Percentiles rank a stretch among this genome's conserved stretches.
phyloP scores from a whole-genome alignment of 1,139 yeast genomes.

The Yamadazyma membranifaciens region DNA sequence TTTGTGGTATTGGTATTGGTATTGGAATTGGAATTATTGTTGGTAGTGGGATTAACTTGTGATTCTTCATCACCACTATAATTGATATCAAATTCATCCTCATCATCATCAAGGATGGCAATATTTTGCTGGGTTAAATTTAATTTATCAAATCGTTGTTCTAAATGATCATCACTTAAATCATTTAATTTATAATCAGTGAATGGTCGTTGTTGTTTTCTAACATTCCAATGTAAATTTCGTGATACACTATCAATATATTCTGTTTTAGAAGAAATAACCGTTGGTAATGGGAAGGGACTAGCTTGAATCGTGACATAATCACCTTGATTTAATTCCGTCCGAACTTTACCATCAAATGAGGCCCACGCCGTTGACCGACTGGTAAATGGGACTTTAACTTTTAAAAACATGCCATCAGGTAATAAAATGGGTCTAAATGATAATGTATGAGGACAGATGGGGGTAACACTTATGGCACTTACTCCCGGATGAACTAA shows the following conservation, averaged over 20 bases:
- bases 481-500: constrained; percentile 87
- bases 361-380: constrained; percentile 88
- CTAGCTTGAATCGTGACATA: constrained; percentile 77
- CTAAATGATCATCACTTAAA: constrained; percentile 15
- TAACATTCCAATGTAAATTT: constrained; percentile 81
- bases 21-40: not conserved
- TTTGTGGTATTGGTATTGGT: not conserved
- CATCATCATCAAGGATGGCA: constrained; percentile 13
- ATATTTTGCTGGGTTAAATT: constrained; percentile 9
- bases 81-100: constrained; percentile 29
- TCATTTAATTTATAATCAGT: constrained; percentile 17
- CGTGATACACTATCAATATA: constrained; percentile 82
- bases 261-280: constrained; percentile 69
- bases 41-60: not conserved
- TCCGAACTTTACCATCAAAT: constrained; percentile 79
- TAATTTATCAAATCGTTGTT: constrained; percentile 17
- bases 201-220: constrained; percentile 81
- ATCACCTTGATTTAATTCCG: constrained; percentile 69
- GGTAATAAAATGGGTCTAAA: constrained; percentile 86
- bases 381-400: constrained; percentile 67
- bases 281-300: constrained; percentile 85
- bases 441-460: constrained; percentile 88
- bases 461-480: constrained; percentile 86
- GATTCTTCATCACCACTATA: constrained; percentile 22
- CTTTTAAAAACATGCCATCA: constrained; percentile 76